Evolutionary conservation across 129 eudicot genomes (phyloP), one percentile per base, ranked within the genome.

Genomic region (Flaveria robusta): DNA sequence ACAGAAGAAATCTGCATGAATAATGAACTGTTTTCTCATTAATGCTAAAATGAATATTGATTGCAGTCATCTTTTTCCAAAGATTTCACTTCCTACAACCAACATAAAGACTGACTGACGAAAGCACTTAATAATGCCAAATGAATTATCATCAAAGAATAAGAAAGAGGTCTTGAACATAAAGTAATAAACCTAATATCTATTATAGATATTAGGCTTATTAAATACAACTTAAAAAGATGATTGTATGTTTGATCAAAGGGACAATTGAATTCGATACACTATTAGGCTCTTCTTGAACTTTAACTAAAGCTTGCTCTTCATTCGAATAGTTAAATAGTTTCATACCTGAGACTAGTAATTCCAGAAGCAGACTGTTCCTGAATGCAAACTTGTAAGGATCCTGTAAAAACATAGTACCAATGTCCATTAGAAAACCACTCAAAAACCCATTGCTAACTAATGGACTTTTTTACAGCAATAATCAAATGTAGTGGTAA

Each of bases 361-460:
- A 71, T 87, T 19, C n/a, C n/a, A n/a, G n/a, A n/a, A n/a, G n/a
- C n/a, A n/a, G n/a, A n/a, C n/a, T n/a, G n/a, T n/a, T n/a, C 92
- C 92, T 0, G 90, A 85, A 65, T 90, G 87, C 77, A 90, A 83
- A 85, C 96, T 87, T 60, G 90, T 83, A 42, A 87, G 82, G 72
- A 90, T 85, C 96, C 92, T 90, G 80, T 43, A 23, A 73, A 65
- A 82, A 41, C 26, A 34, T 20, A 39, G 8, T 26, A 41, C 68
- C 47, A 70, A 34, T 22, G 11, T 22, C 67, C 76, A 71, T 81
- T 41, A 49, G 70, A 15, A 65, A 37, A 72, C 24, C 8, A 66
- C 66, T 16, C 56, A 15, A 15, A 22, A 42, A 8, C 29, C 26
- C 54, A 9, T 45, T 26, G 27, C 58, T 69, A 43, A 69, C 42